Conservation (phyloP, 495 filamentous ascomycete genomes). For the Daldinia grandis region DNA sequence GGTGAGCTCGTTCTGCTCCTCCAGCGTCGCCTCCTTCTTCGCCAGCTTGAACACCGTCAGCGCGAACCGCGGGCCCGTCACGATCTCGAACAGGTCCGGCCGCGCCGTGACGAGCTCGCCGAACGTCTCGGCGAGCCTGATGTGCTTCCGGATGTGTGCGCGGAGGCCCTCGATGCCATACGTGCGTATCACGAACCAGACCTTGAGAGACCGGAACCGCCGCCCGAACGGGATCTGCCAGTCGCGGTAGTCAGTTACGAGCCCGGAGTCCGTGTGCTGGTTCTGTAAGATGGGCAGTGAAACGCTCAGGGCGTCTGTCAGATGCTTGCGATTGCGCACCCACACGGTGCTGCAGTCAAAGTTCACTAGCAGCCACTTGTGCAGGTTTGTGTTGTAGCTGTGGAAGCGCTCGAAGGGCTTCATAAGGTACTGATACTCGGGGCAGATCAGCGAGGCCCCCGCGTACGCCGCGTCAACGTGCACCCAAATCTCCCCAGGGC, state of each 20-base stretch:
- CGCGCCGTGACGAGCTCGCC: constrained; percentile 62
- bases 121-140: constrained; percentile 76
- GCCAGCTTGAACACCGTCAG: constrained; percentile 77
- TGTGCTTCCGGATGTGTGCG: constrained; percentile 71
- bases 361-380: constrained; percentile 96
- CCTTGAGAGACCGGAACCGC: constrained; percentile 90
- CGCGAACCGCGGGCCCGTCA: constrained; percentile 78
- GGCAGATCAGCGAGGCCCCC: constrained; percentile 80
- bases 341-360: constrained; percentile 91
- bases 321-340: constrained; percentile 74
- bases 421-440: constrained; percentile 79
- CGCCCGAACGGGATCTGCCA: constrained; percentile 97
- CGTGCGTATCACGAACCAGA: constrained; percentile 93
- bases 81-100: constrained; percentile 78
- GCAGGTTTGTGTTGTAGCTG: constrained; percentile 94
- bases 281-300: constrained; percentile 82
- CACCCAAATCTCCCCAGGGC: constrained; percentile 70
- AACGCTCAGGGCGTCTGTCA: constrained; percentile 82
- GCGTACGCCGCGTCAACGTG: constrained; percentile 98
- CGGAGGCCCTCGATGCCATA: constrained; percentile 86
- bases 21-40: constrained; percentile 24
- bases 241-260: constrained; percentile 96
- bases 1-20: constrained; percentile 69
- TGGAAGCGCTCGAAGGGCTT: constrained; percentile 73
- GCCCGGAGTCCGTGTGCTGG: constrained; percentile 76